phyloP scores from a whole-genome alignment of 2,329 filamentous ascomycete genomes.

The Pleoardoris graminearum region DNA sequence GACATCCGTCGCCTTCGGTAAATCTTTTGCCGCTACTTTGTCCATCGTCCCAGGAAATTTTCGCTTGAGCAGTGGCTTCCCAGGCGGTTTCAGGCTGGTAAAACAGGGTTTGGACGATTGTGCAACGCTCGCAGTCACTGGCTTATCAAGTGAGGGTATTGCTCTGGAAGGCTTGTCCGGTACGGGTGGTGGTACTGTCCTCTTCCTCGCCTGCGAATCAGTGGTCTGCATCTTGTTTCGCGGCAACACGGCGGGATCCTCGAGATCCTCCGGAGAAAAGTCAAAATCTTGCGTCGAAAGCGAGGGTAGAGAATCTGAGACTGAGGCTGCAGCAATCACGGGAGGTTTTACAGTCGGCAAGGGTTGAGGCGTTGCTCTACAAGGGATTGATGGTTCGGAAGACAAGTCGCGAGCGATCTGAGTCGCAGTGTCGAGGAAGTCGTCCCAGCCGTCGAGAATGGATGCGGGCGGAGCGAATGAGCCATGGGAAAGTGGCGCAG shows the following conservation, averaged over 20 bases:
- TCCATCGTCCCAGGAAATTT: neutral
- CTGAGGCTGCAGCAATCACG: neutral
- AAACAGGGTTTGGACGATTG: too few species aligned
- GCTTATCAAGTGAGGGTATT: neutral
- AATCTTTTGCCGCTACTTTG: neutral
- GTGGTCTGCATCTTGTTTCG: neutral
- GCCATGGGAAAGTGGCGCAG: neutral
- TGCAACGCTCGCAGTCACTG: too few species aligned
- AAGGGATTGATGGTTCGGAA: slow-evolving; percentile 8
- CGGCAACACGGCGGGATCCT: slow-evolving; percentile 24
- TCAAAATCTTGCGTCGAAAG: slow-evolving; percentile 49
- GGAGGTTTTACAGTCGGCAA: neutral
- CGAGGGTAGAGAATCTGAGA: slow-evolving; percentile 18
- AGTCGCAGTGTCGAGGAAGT: slow-evolving; percentile 51
- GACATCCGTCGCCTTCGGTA: neutral
- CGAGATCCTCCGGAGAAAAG: slow-evolving; percentile 47
- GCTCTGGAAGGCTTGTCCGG: neutral
- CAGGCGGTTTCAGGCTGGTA: neutral
- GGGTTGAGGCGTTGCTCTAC: neutral
- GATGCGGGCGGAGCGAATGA: neutral
- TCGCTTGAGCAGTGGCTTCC: neutral
- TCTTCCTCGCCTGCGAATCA: neutral
- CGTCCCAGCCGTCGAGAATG: slow-evolving; percentile 36
- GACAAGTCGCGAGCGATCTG: slow-evolving; percentile 51
- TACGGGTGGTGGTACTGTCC: too few species aligned